phyloP scores from a whole-genome alignment of 805 yeast genomes.

The Isabelozyma heimii region DNA sequence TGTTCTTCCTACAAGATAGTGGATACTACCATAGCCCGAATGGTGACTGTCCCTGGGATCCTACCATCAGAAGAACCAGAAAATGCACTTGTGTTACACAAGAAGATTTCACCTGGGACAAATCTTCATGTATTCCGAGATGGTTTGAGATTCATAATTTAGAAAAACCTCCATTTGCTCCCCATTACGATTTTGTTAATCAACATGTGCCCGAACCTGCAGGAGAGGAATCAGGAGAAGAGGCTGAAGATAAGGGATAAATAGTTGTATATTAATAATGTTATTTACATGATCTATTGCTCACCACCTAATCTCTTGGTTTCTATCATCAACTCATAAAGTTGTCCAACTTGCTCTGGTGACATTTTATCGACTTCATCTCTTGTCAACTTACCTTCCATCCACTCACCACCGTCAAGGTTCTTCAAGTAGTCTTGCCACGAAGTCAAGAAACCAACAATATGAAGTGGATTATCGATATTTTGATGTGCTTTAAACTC shows the following conservation, averaged over 20 bases:
- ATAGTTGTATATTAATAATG: neutral
- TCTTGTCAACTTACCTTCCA: conserved; percentile 49
- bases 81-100: conserved; percentile 66
- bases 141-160: conserved; percentile 23
- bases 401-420: conserved; percentile 49
- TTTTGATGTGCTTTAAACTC: conserved; percentile 84
- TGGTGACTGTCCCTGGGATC: conserved; percentile 68
- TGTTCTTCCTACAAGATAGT: conserved; percentile 71
- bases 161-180: conserved; percentile 8
- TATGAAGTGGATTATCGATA: conserved; percentile 86
- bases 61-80: conserved; percentile 43
- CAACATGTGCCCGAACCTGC: conserved; percentile 8
- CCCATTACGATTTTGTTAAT: conserved; percentile 7
- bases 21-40: conserved; percentile 79
- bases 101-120: conserved; percentile 68
- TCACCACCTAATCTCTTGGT: conserved; percentile 38
- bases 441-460: conserved; percentile 86
- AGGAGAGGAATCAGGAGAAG: conserved; percentile 4
- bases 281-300: neutral
- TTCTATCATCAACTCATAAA: conserved; percentile 76
- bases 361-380: conserved; percentile 76
- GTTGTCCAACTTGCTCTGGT: conserved; percentile 85
- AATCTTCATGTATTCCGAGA: conserved; percentile 62
- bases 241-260: conserved; percentile 2
- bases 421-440: conserved; percentile 85